phyloP scores from a whole-genome alignment of 1,284 basidiomycete genomes.

The Dichomitus squalens region DNA sequence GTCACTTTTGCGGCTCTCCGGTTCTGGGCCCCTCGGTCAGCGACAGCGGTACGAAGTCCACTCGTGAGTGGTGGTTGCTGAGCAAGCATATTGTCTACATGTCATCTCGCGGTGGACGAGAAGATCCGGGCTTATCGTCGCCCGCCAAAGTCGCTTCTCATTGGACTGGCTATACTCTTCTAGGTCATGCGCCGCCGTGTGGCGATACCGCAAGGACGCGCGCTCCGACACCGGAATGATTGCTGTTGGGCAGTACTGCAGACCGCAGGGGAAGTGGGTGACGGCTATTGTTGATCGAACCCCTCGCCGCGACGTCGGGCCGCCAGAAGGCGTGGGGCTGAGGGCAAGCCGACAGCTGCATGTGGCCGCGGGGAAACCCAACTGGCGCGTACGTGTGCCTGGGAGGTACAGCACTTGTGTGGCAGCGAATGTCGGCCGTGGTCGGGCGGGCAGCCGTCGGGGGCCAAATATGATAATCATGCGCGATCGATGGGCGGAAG shows the following conservation, averaged over 20 bases:
- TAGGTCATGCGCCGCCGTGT: conserved; percentile 20
- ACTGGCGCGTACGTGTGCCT: conserved; percentile 8
- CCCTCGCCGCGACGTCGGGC: conserved; percentile 2
- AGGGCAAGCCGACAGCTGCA: not conserved
- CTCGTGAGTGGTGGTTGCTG: too few relatives aligned
- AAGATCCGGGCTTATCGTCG: not conserved
- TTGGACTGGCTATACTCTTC: not conserved
- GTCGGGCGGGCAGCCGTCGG: conserved; percentile 12
- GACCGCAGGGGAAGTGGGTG: not conserved
- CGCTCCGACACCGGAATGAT: conserved; percentile 23
- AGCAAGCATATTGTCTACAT: not conserved
- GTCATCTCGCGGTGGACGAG: not conserved
- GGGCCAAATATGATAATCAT: conserved; percentile 1
- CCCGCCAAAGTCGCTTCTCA: not conserved
- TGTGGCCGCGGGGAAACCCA: not conserved
- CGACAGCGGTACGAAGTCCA: not conserved
- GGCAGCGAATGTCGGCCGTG: conserved; percentile 14
- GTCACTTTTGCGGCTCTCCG: not conserved
- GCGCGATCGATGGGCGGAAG: conserved; percentile 20
- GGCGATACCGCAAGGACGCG: conserved; percentile 10
- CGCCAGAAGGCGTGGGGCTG: conserved; percentile 8
- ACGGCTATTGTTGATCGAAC: too few relatives aligned
- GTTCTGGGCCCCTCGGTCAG: not conserved
- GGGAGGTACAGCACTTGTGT: conserved; percentile 1
- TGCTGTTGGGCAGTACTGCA: conserved; percentile 1